These are phyloP conservation scores for Dujonia santamariae DNA, from an alignment of 1,139 yeast species.

Conservation along the genomic window DNA sequence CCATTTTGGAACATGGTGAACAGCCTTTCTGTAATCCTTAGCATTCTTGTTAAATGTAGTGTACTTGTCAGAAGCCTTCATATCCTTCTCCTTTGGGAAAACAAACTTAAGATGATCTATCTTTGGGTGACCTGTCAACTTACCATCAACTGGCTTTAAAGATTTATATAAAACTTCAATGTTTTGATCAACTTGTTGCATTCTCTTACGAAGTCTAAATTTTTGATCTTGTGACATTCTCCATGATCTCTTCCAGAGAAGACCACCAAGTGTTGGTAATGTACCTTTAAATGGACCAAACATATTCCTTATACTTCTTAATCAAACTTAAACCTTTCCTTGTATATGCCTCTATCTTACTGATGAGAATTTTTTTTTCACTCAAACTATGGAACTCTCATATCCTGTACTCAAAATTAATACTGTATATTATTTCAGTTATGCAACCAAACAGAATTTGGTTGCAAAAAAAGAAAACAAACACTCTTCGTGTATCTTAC, in stretches of 20 bases:
- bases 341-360: no score
- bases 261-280: slow-evolving; percentile 67
- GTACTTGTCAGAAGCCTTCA: slow-evolving; percentile 81
- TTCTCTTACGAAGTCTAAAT: slow-evolving; percentile 75
- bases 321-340: no score
- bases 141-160: slow-evolving; percentile 34
- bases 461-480: no score
- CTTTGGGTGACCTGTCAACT: slow-evolving; percentile 47
- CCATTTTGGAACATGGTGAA: slow-evolving; percentile 87
- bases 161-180: slow-evolving; percentile 69
- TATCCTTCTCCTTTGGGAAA: slow-evolving; percentile 77
- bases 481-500: no score
- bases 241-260: slow-evolving; percentile 70
- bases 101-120: slow-evolving; percentile 52
- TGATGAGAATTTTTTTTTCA: no score
- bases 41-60: slow-evolving; percentile 77
- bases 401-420: no score
- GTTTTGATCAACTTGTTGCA: slow-evolving; percentile 77
- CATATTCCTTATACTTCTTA: no score
- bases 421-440: no score
- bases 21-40: slow-evolving; percentile 80
- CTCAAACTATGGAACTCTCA: no score
- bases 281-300: slow-evolving; percentile 80
- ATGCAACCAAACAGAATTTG: no score
- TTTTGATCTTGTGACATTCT: slow-evolving; percentile 82